These are phyloP conservation scores for Fraxinus xanthoxyloides DNA, from an alignment of 305 asterid species.

Conservation along the genomic window DNA sequence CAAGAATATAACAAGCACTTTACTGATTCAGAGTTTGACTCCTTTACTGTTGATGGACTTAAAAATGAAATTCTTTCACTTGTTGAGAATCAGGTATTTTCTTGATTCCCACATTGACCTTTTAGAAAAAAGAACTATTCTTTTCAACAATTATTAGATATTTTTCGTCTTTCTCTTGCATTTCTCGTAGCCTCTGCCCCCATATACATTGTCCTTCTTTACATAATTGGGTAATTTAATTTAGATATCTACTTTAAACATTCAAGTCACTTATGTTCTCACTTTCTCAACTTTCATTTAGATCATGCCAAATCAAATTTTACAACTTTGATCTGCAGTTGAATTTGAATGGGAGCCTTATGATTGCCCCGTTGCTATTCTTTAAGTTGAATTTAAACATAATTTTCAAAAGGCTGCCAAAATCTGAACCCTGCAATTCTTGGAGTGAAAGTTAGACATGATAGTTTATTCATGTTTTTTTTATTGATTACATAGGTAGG, in stretches of 20 bases:
- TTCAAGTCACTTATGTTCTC: neutral
- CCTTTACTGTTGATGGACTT: constrained; percentile 74
- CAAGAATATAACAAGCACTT: constrained; percentile 69
- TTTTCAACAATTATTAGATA: neutral
- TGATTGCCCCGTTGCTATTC: constrained; percentile 1
- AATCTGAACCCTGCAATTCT: constrained; percentile 1
- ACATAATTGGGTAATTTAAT: neutral
- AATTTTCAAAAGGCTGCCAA: neutral
- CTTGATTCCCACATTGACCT: constrained; percentile 15
- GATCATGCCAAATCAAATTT: constrained; percentile 8
- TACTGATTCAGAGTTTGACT: constrained; percentile 76
- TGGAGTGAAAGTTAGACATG: constrained; percentile 4
- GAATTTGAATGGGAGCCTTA: constrained; percentile 1
- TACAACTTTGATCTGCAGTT: constrained; percentile 11
- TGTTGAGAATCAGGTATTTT: constrained; percentile 72
- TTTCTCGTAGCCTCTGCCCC: neutral
- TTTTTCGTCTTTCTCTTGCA: constrained; percentile 10
- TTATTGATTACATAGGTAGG: neutral
- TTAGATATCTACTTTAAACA: neutral
- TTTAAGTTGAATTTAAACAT: constrained; percentile 4
- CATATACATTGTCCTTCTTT: constrained; percentile 20
- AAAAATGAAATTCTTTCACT: constrained; percentile 75
- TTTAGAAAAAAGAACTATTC: constrained; percentile 12
- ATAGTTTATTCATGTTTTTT: neutral
- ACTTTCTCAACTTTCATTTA: constrained; percentile 1